Evolutionary conservation across 2,329 filamentous ascomycete species (phyloP), one percentile per base, ranked within the genome.

Genomic region (Stachybotrys echinatus): DNA sequence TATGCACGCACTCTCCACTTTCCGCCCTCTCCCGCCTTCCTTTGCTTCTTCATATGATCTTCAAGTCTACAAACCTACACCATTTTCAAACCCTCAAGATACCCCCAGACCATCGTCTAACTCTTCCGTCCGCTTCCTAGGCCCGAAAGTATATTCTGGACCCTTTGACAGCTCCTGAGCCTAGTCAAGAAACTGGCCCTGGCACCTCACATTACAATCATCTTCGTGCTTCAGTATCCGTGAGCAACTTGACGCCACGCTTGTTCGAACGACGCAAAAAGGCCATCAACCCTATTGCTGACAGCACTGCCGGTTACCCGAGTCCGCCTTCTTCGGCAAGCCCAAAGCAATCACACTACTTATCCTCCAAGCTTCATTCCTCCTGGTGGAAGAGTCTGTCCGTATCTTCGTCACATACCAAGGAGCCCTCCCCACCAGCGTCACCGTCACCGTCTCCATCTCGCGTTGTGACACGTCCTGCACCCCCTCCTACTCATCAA

Each of bases 121-220:
- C 42, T n/a, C 17, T 21, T 23, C 42, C 8, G 17, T 44, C 21
- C 19, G 39, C 7, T 50, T 51, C 49, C 46, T 61, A 89, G 85
- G 83, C 85, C 42, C 73, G 76, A 48, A 77, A 81, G 60, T 84
- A 86, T 61, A 73, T 90, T 42, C 79, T 89, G 55, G 84, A 87
- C 58, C 87, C 87, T 55, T 72, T 90, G 54, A 83, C 75, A 58
- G 84, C 77, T 20, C 84, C 83, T 10, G 83, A 88, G 54, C 86
- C 86, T 14, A 81, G 75, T 52, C 79, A 85, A 54, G 82, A 87
- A 62, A 86, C 81, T 45, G 84, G 85, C 7, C 79, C 79, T n/a
- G 80, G 80, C 51, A 73, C 74, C 4, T 80, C 81, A 54, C 79
- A 83, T 59, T 66, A 74, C 73, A 65, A 63, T 48, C 54, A 56